A percentile compares a stretch with the other conserved stretches of the same genome.
Evolutionary conservation across 208 protist species (phyloP).

Genomic region (Vickermania ingenoplastis): DNA sequence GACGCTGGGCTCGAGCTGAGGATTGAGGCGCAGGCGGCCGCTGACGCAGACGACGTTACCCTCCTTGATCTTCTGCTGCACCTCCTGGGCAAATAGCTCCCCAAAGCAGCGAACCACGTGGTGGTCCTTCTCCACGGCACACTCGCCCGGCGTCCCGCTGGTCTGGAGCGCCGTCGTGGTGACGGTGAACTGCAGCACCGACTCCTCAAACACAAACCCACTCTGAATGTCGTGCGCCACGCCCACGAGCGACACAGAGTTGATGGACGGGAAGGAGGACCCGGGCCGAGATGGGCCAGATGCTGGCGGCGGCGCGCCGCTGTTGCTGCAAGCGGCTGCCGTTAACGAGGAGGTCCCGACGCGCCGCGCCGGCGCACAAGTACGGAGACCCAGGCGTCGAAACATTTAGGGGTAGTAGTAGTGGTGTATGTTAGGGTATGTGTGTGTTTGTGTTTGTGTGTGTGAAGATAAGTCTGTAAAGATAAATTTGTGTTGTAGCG

Average conservation of each 20-base stretch:
- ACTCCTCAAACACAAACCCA: constrained; percentile 86
- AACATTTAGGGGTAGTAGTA: not conserved
- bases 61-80: constrained; percentile 64
- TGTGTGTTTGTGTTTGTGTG: too few species aligned
- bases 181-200: constrained; percentile 87
- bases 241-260: constrained; percentile 85
- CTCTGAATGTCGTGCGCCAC: constrained; percentile 86
- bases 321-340: not conserved
- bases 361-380: not conserved
- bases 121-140: constrained; percentile 86
- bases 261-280: constrained; percentile 32
- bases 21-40: constrained; percentile 79
- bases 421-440: too few species aligned
- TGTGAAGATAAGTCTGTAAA: too few species aligned
- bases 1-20: constrained; percentile 77
- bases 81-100: constrained; percentile 76
- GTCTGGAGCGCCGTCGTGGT: constrained; percentile 85
- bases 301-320: not conserved
- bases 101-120: constrained; percentile 88
- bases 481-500: too few species aligned
- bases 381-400: not conserved
- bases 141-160: constrained; percentile 33
- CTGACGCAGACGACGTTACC: constrained; percentile 83
- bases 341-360: not conserved
- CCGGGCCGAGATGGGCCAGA: not conserved